phyloP scores from a whole-genome alignment of 805 yeast species.

The Sugiyamaella boreocaroliniensis region DNA sequence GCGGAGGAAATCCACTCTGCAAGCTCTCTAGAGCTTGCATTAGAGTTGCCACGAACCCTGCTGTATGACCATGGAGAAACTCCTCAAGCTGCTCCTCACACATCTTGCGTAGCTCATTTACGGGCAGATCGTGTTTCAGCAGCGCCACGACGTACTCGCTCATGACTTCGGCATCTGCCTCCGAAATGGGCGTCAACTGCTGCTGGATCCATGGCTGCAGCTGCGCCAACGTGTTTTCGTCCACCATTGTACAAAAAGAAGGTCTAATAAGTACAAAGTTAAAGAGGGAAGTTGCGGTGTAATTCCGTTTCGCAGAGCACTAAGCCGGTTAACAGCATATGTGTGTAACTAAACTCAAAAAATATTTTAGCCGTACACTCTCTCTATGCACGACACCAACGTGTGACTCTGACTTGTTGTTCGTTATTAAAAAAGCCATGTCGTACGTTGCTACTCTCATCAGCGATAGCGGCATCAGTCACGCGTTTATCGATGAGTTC shows the following conservation, averaged over 20 bases:
- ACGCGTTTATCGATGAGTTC: conserved; percentile 9
- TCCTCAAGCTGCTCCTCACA: conserved; percentile 36
- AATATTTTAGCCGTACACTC: background rate
- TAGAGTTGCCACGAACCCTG: conserved; percentile 31
- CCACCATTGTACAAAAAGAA: conserved; percentile 12
- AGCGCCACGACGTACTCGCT: conserved; percentile 42
- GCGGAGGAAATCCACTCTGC: background rate
- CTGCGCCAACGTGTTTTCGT: conserved; percentile 11
- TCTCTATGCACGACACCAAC: background rate
- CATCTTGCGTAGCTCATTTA: conserved; percentile 29
- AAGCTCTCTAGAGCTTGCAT: conserved; percentile 26
- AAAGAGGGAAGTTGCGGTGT: background rate
- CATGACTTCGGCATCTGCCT: conserved; percentile 39
- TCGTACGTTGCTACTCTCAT: conserved; percentile 15
- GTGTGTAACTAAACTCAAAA: background rate
- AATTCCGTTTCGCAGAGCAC: background rate
- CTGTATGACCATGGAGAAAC: conserved; percentile 32
- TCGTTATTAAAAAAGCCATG: conserved; percentile 2
- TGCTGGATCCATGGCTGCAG: conserved; percentile 22
- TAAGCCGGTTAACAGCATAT: background rate
- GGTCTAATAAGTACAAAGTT: background rate
- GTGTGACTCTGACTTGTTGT: background rate
- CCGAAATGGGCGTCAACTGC: conserved; percentile 22
- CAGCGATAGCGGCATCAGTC: conserved; percentile 2
- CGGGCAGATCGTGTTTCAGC: conserved; percentile 33